These are phyloP conservation scores for Fusarium staphyleae DNA, from an alignment of 2,329 filamentous ascomycete species.

Conservation along the genomic window DNA sequence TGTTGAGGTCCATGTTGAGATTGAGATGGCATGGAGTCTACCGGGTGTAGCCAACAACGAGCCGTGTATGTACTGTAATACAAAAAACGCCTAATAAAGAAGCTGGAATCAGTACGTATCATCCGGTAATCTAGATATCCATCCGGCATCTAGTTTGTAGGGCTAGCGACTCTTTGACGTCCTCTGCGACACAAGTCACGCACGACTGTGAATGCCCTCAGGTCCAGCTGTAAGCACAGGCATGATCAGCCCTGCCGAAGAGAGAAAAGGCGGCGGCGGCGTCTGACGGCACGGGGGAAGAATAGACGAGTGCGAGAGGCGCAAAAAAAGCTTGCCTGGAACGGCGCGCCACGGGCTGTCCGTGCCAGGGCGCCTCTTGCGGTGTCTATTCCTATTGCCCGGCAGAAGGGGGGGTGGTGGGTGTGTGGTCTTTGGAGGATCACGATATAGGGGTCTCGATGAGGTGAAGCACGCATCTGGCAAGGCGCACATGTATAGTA, in stretches of 20 bases:
- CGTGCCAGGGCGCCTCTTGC: conserved; percentile 2
- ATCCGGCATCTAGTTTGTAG: too few species aligned
- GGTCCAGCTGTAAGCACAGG: too few species aligned
- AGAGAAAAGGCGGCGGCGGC: conserved; percentile 11
- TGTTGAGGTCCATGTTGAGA: too few species aligned
- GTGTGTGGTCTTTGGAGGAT: conserved; percentile 1
- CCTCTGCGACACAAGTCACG: neutral
- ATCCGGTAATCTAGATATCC: too few species aligned
- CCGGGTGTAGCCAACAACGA: too few species aligned
- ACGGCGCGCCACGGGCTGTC: conserved; percentile 11
- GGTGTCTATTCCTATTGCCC: conserved; percentile 8
- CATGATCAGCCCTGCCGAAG: too few species aligned
- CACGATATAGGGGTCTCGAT: neutral
- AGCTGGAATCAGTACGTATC: too few species aligned
- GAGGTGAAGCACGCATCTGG: conserved; percentile 23
- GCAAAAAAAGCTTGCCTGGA: conserved; percentile 5
- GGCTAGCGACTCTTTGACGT: neutral
- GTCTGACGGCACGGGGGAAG: conserved; percentile 25
- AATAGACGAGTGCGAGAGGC: conserved; percentile 9
- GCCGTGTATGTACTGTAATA: too few species aligned
- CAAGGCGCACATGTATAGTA: conserved; percentile 4
- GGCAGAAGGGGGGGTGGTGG: neutral
- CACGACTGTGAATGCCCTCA: conserved; percentile 10
- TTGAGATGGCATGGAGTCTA: too few species aligned
- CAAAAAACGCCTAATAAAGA: too few species aligned